Conservation (phyloP, 768 basidiomycete genomes). For the Psilocybe azurescens region DNA sequence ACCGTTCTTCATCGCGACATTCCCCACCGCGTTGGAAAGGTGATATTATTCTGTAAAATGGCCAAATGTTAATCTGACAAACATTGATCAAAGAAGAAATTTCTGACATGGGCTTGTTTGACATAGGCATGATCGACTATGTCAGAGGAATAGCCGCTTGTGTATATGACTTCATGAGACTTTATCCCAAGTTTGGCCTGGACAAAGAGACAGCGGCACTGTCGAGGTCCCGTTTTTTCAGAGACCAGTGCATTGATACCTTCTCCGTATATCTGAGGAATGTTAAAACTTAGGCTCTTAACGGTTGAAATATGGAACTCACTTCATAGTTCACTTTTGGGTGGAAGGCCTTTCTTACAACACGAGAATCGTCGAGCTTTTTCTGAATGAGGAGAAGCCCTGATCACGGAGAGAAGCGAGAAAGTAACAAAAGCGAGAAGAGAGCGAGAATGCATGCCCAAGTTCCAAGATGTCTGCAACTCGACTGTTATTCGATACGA, state of each 20-base stretch:
- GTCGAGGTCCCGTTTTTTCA: not conserved
- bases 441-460: not conserved
- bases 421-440: not conserved
- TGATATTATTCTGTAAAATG: conserved; percentile 3
- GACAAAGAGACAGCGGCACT: not conserved
- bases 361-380: not conserved
- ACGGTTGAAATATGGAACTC: not conserved
- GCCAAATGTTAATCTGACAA: not conserved
- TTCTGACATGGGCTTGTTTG: not conserved
- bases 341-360: not conserved
- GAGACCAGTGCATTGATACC: not conserved
- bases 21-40: conserved; percentile 37
- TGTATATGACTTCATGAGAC: not conserved
- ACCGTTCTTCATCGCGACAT: conserved; percentile 35
- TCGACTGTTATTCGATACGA: not conserved
- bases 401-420: not conserved
- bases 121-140: not conserved
- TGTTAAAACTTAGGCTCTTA: not conserved
- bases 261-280: not conserved
- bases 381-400: not conserved
- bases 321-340: conserved; percentile 5
- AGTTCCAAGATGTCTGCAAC: not conserved
- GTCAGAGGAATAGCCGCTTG: not conserved
- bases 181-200: not conserved
- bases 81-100: not conserved